Conservation (phyloP, 2,329 filamentous ascomycete species). For the Kalaharituber pfeilii region DNA sequence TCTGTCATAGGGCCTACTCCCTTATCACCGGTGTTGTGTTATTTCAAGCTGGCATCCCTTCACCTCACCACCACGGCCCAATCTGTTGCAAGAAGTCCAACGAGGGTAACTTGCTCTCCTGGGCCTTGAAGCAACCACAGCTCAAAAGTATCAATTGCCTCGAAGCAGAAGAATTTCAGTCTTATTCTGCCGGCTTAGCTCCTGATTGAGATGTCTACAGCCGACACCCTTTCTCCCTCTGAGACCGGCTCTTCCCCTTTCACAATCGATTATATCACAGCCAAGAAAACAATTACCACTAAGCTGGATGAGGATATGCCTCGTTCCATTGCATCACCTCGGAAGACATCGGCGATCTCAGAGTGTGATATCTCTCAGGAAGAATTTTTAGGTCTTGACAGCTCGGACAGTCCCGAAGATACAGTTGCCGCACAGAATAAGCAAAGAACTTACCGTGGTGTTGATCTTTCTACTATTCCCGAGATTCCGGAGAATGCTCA, state of each 20-base stretch:
- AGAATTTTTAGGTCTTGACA: neutral
- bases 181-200: neutral
- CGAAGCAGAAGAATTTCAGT: neutral
- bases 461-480: slow-evolving; percentile 4
- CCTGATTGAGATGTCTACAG: neutral
- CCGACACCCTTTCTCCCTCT: neutral
- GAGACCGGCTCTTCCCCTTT: too few relatives aligned
- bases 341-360: neutral
- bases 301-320: neutral
- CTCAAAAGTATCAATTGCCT: neutral
- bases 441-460: neutral
- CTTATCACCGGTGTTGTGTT: too few relatives aligned
- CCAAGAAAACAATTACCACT: neutral
- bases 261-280: neutral
- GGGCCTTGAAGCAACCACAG: neutral
- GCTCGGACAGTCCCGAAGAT: neutral
- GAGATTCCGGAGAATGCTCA: slow-evolving; percentile 2
- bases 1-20: too few relatives aligned
- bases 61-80: too few relatives aligned
- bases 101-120: too few relatives aligned
- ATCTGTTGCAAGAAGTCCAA: too few relatives aligned
- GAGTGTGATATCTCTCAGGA: neutral
- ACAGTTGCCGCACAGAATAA: neutral
- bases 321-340: neutral
- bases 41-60: too few relatives aligned